These are phyloP conservation scores for Pseudogymnoascus sp. DNA, from an alignment of 2,329 filamentous ascomycete genomes.

Conservation along the genomic window DNA sequence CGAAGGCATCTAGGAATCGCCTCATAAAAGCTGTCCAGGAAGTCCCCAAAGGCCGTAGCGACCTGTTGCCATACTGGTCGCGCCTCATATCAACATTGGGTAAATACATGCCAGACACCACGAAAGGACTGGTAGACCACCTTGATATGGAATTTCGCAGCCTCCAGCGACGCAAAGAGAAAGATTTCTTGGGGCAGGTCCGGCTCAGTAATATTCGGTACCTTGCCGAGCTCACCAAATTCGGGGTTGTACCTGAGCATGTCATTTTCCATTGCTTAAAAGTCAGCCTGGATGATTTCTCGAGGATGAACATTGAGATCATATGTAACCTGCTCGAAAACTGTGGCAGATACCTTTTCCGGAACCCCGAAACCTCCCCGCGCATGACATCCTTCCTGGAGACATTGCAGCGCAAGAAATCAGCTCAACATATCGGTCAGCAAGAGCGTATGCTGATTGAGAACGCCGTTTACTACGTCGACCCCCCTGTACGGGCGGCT, in stretches of 20 bases:
- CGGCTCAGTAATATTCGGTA: constrained; percentile 95
- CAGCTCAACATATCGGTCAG: constrained; percentile 87
- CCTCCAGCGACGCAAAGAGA: constrained; percentile 90
- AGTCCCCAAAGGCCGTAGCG: constrained; percentile 85
- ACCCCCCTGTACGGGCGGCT: constrained; percentile 84
- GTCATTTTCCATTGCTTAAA: constrained; percentile 98
- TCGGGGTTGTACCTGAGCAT: constrained; percentile 94
- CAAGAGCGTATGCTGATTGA: constrained; percentile 98
- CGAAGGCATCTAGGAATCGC: constrained; percentile 91
- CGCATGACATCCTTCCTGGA: constrained; percentile 92
- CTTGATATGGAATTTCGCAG: constrained; percentile 96
- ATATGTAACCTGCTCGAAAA: constrained; percentile 95
- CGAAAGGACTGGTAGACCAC: constrained; percentile 82
- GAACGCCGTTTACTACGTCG: constrained; percentile 96
- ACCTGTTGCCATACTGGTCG: constrained; percentile 86
- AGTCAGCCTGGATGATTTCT: constrained; percentile 95
- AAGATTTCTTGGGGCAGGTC: constrained; percentile 92
- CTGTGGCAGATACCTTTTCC: constrained; percentile 86
- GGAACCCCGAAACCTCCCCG: constrained; percentile 85
- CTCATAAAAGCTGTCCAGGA: constrained; percentile 90
- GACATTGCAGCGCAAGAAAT: constrained; percentile 91
- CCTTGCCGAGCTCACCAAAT: constrained; percentile 93
- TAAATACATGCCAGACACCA: constrained; percentile 89
- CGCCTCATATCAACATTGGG: constrained; percentile 87
- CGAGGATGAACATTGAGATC: constrained; percentile 98